Evolutionary conservation across 805 yeast species (phyloP), one percentile per base, ranked within the genome.

Genomic region (Zygosaccharomyces rouxii): DNA sequence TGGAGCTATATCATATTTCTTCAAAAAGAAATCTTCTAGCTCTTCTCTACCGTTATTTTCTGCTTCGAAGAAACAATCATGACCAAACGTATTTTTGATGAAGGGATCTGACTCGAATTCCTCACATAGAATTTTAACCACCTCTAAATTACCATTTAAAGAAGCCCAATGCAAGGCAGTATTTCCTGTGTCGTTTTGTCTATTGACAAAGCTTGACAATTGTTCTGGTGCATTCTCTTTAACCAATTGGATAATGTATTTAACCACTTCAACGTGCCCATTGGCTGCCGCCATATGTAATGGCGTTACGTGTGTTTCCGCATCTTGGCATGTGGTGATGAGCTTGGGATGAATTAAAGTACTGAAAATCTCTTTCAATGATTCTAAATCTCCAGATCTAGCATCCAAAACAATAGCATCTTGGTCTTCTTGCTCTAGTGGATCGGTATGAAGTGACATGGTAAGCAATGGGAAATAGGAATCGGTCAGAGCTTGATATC

Each of bases 131-230:
- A 79, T 58, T 63, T 84, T 69, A 18, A 88, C 92, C 7, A 84
- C 71, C 2, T 78, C 82, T 49, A 88, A 66, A 58, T 89, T 89
- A 1, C 97, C 98, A 59, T 87, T 89, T 55, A 81, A 78, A 0
- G 95, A 78, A 0, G 98, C 97, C 99, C 99, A 94, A 66, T 94
- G 98, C 54, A 94, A 73, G 0, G 98, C 86, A 0, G 99, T 90
- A 66, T 94, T 94, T 1, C 98, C 99, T 18, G 85, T 80, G 43
- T 80, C 85, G 63, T 94, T 94, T 47, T 72, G 74, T 16, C 67
- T 60, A 51, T 79, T 76, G 16, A 81, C 75, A 35, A 78, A 66
- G 13, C 56, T 53, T n/a, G 63, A 67, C 13, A 80, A 79, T 7
- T 80, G 75, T 28, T 65, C 71, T 5, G 47, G 43, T n/a, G 39